A percentile compares a stretch with the other conserved stretches of the same genome.
phyloP scores from a whole-genome alignment of 371 early-diverging fungal species.

The Apophysomyces elegans region DNA sequence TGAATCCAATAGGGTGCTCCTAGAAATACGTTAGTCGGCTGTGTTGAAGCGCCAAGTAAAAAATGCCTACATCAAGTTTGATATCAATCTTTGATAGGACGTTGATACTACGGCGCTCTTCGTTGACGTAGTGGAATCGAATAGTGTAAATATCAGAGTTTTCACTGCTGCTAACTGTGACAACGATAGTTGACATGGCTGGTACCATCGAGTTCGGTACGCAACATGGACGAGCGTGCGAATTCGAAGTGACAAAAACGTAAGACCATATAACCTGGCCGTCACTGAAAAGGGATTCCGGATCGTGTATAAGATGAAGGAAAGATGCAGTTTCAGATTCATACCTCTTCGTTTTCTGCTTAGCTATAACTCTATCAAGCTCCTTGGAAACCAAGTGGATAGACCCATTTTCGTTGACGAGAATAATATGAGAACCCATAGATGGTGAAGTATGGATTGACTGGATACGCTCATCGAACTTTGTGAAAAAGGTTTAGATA shows the following conservation, averaged over 20 bases:
- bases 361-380: slow-evolving; percentile 51
- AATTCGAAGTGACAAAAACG: slow-evolving; percentile 48
- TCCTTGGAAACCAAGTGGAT: slow-evolving; percentile 57
- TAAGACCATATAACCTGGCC: slow-evolving; percentile 52
- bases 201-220: slow-evolving; percentile 59
- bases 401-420: slow-evolving; percentile 57
- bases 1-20: slow-evolving; percentile 49
- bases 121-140: slow-evolving; percentile 52
- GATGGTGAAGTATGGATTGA: slow-evolving; percentile 54
- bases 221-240: slow-evolving; percentile 44
- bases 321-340: neutral
- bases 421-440: slow-evolving; percentile 52
- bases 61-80: slow-evolving; percentile 20
- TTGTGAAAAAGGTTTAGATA: neutral
- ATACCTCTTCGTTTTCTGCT: slow-evolving; percentile 30
- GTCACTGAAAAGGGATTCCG: slow-evolving; percentile 7
- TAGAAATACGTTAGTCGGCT: neutral
- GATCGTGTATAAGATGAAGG: neutral
- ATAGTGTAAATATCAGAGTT: slow-evolving; percentile 29
- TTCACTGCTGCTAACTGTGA: slow-evolving; percentile 35
- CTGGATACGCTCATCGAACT: slow-evolving; percentile 59
- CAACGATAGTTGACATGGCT: slow-evolving; percentile 49
- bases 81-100: slow-evolving; percentile 35
- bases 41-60: neutral
- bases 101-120: slow-evolving; percentile 54